Base-by-base conservation (phyloP, 1,284 basidiomycete species). In the Ustilago bromivora region DNA sequence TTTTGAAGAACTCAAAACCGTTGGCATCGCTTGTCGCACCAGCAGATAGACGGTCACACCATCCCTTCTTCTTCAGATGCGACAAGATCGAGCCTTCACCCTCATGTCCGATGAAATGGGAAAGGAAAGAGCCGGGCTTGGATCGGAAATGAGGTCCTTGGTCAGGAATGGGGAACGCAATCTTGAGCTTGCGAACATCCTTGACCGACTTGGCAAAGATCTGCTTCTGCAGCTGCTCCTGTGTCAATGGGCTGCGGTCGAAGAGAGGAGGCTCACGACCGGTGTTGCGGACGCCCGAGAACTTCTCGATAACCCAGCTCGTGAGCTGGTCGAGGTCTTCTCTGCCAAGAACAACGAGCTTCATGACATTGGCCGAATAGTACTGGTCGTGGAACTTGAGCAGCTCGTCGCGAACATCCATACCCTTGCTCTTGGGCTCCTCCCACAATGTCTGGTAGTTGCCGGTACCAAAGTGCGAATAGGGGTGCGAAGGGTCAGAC, bases 321-420 rank as follows among this genome's bases (percentile, higher is more conserved):
- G 92, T 89, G 4, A 96, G 88, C 60, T 93, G 91, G 66, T 96
- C 93, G 80, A 96, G 87, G 0, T 94, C 90, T 84, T 96, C 94
- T 88, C 93, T 94, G 32, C 96, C 95, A 40, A 97, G 89, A 19
- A 99, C 90, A 75, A 92, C 94, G 43, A 99, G 87, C 81, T 92
- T 92, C 96, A 98, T 98, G 61, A 96, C 89, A 84, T 94, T 92
- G 6, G 97, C 94, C 79, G 93, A 96, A 87, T 99, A 99, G 86
- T 98, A 92, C 77, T 90, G 89, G 61, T 88, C 89, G 93, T 96
- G 98, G 94, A 98, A 99, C 87, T 96, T 92, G 67, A 99, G 91
- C 71, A 99, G 88, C 83, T 97, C 90, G 62, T 94, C 90, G 64
- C 97, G 91, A 1, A 94, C 96, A 87, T 99, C 96, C 57, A 93